These are phyloP conservation scores for Russula foetens DNA, from an alignment of 768 basidiomycete species.

Conservation along the genomic window DNA sequence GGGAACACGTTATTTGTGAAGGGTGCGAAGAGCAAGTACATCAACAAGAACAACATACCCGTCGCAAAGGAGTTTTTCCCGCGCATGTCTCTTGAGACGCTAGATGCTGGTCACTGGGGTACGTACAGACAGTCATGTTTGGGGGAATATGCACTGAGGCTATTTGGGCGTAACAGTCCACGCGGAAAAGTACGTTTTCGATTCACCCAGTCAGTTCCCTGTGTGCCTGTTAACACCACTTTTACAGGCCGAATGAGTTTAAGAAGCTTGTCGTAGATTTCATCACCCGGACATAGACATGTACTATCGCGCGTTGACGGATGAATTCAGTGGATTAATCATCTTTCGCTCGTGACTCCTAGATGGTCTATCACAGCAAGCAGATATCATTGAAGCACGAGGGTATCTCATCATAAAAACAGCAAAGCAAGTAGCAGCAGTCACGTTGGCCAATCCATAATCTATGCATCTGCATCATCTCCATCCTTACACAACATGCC, in stretches of 20 bases:
- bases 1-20: constrained; percentile 69
- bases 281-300: constrained; percentile 23
- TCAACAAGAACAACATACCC: constrained; percentile 63
- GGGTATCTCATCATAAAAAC: constrained; percentile 5
- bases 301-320: neutral
- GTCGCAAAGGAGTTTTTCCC: constrained; percentile 68
- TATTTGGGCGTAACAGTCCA: constrained; percentile 50
- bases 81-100: constrained; percentile 44
- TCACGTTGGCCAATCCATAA: neutral
- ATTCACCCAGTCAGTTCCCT: neutral
- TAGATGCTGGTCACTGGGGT: constrained; percentile 90
- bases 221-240: neutral
- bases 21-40: constrained; percentile 73
- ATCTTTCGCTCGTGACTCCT: neutral
- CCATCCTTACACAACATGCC: neutral
- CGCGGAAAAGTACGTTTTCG: constrained; percentile 51
- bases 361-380: neutral
- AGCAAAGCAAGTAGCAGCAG: neutral
- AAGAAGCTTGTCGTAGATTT: constrained; percentile 30
- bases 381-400: constrained; percentile 9
- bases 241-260: constrained; percentile 47
- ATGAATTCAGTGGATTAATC: neutral
- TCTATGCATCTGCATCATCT: neutral
- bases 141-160: neutral
- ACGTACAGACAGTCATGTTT: constrained; percentile 19